A percentile compares a stretch with the other conserved stretches of the same genome.
These are phyloP conservation scores for Suhomyces canberraensis DNA, from an alignment of 805 yeast genomes.

Conservation along the genomic window DNA sequence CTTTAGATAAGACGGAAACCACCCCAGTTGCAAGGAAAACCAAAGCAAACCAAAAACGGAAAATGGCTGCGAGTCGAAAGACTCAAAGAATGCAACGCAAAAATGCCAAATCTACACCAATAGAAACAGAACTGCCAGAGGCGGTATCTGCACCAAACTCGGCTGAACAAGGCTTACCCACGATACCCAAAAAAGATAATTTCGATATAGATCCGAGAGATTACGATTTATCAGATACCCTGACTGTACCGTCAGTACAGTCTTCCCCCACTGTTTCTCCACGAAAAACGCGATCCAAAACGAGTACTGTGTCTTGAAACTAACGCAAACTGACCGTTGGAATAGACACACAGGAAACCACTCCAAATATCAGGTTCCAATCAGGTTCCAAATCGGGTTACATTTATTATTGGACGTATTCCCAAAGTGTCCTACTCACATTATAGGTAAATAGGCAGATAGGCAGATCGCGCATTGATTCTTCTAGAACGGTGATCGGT, in stretches of 20 bases:
- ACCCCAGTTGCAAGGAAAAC: background rate
- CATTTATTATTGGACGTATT: too few species aligned
- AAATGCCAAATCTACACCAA: background rate
- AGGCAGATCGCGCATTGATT: too few species aligned
- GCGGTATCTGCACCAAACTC: too few species aligned
- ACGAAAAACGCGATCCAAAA: background rate
- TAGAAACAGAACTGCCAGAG: background rate
- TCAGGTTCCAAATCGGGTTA: too few species aligned
- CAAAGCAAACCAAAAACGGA: conserved; percentile 3
- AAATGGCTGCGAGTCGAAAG: background rate
- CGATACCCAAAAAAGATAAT: too few species aligned
- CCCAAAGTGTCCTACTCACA: too few species aligned
- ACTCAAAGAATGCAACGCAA: background rate
- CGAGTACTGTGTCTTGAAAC: too few species aligned
- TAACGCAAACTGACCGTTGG: too few species aligned
- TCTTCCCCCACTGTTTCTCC: conserved; percentile 3
- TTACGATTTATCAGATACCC: conserved; percentile 3
- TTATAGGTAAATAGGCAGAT: too few species aligned
- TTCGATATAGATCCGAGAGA: conserved; percentile 1
- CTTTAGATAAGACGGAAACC: background rate
- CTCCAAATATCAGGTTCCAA: too few species aligned
- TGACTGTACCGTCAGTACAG: conserved; percentile 3
- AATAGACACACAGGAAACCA: too few species aligned
- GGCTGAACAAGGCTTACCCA: background rate
- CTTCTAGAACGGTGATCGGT: too few species aligned